A percentile compares a stretch with the other conserved stretches of the same genome.
These are phyloP conservation scores for Cladosporium sp. DNA, from an alignment of 2,329 filamentous ascomycete species.

Conservation along the genomic window DNA sequence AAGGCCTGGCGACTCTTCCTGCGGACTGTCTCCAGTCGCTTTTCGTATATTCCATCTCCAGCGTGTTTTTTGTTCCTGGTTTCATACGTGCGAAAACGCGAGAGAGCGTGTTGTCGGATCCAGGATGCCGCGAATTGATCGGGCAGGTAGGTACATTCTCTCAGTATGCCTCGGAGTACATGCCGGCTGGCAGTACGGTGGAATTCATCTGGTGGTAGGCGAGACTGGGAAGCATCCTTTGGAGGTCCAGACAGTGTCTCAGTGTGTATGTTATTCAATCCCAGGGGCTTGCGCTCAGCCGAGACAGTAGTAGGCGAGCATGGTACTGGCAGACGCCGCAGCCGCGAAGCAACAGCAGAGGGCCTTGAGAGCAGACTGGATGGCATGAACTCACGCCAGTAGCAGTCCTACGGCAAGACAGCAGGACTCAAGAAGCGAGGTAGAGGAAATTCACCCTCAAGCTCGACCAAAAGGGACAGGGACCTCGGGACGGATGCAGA, in stretches of 20 bases:
- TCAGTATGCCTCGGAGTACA: slow-evolving; percentile 58
- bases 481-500: background rate
- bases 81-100: slow-evolving; percentile 47
- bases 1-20: slow-evolving; percentile 47
- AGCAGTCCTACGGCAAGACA: background rate
- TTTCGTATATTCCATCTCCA: slow-evolving; percentile 23
- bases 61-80: slow-evolving; percentile 26
- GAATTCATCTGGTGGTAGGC: slow-evolving; percentile 7
- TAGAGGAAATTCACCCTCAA: background rate
- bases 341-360: slow-evolving; percentile 1
- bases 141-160: slow-evolving; percentile 63
- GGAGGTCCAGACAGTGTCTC: slow-evolving; percentile 3
- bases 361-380: background rate
- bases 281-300: slow-evolving; percentile 5
- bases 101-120: slow-evolving; percentile 51
- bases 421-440: background rate
- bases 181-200: slow-evolving; percentile 37
- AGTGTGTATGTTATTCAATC: background rate
- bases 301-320: slow-evolving; percentile 1
- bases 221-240: background rate
- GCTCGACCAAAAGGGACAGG: background rate
- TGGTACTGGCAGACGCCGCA: background rate
- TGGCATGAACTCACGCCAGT: slow-evolving; percentile 1
- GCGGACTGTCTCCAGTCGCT: slow-evolving; percentile 25
- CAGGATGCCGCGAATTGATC: slow-evolving; percentile 56